Conservation (phyloP, 441 rosid genomes). For the Adansonia madagascariensis region DNA sequence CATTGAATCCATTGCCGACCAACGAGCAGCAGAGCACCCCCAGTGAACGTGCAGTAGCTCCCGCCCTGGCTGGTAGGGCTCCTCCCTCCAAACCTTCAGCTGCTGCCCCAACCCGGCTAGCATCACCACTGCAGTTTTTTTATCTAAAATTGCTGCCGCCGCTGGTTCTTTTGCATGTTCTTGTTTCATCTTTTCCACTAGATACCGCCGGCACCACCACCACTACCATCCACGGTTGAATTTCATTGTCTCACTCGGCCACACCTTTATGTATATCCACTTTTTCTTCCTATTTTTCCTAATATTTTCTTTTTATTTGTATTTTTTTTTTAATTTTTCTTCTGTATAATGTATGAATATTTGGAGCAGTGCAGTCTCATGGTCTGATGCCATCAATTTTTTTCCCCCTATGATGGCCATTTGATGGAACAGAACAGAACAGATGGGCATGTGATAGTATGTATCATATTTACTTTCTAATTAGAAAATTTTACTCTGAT, state of each 20-base stretch:
- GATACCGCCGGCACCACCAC: background rate
- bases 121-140: conserved; percentile 28
- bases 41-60: conserved; percentile 63
- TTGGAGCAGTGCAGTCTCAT: conserved; percentile 13
- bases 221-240: background rate
- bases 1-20: conserved; percentile 61
- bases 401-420: conserved; percentile 32
- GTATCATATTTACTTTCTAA: background rate
- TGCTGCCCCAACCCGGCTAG: conserved; percentile 36
- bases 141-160: conserved; percentile 32
- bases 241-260: background rate
- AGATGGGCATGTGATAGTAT: conserved; percentile 11
- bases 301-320: background rate
- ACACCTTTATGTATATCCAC: conserved; percentile 39
- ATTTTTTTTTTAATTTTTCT: background rate
- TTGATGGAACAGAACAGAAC: conserved; percentile 23
- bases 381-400: conserved; percentile 35
- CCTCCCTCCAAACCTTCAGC: conserved; percentile 63
- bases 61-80: conserved; percentile 77
- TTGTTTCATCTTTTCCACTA: conserved; percentile 25
- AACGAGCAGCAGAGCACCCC: conserved; percentile 60
- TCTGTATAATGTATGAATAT: conserved; percentile 10
- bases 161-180: conserved; percentile 33
- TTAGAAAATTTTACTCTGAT: background rate
- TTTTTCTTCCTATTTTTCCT: background rate